These are phyloP conservation scores for Wallacemonas rigidus DNA, from an alignment of 208 protist species.

Conservation along the genomic window DNA sequence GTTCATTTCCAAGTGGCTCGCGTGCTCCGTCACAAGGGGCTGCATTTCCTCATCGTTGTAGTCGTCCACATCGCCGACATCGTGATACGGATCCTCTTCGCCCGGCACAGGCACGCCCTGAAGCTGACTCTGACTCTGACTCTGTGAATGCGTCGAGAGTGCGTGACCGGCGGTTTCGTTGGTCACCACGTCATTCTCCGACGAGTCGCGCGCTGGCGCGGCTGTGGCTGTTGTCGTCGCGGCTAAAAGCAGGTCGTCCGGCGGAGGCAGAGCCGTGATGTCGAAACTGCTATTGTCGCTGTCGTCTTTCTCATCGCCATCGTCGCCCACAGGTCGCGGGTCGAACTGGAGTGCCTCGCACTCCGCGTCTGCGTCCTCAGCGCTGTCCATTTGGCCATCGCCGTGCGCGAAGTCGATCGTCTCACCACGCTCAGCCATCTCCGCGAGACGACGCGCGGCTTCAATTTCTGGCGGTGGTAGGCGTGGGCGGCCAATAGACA, in stretches of 20 bases:
- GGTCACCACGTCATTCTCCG: no score
- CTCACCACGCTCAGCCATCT: constrained; percentile 10
- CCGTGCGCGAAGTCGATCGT: constrained; percentile 4
- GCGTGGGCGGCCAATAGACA: constrained; percentile 75
- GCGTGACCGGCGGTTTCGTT: no score
- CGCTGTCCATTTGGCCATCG: no score
- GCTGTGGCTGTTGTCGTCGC: no score
- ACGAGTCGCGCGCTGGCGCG: no score
- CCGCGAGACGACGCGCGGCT: constrained; percentile 9
- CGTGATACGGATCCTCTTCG: constrained; percentile 23
- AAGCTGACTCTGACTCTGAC: neutral
- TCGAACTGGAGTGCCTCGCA: constrained; percentile 3
- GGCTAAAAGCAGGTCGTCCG: neutral
- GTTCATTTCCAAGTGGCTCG: constrained; percentile 17
- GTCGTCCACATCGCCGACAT: constrained; percentile 53
- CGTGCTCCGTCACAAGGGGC: constrained; percentile 50
- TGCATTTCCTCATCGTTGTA: constrained; percentile 51
- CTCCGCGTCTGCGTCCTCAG: neutral
- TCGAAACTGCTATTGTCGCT: constrained; percentile 3
- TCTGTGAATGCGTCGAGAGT: no score
- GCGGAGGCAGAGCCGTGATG: constrained; percentile 4
- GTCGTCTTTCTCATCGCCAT: neutral
- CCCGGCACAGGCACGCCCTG: neutral
- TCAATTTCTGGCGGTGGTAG: constrained; percentile 31
- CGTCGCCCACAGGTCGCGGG: constrained; percentile 7